These are phyloP conservation scores for Vigna nakashimae DNA, from an alignment of 306 rosid genomes.

Conservation along the genomic window DNA sequence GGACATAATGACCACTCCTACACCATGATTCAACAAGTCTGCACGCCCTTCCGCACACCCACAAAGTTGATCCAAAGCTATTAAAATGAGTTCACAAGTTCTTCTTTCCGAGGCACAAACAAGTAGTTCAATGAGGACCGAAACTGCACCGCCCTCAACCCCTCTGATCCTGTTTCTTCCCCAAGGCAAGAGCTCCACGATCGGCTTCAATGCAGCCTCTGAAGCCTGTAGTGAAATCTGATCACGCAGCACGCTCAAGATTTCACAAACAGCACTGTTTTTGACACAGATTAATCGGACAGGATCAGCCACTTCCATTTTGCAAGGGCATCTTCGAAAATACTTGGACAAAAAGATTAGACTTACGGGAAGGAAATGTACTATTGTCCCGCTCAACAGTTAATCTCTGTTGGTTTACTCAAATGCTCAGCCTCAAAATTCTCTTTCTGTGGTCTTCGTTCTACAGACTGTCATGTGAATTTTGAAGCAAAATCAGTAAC, in stretches of 20 bases:
- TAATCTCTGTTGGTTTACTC: background rate
- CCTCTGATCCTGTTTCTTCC: slow-evolving; percentile 87
- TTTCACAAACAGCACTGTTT: slow-evolving; percentile 46
- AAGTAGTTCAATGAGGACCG: slow-evolving; percentile 61
- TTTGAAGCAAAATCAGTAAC: background rate
- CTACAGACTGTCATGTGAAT: background rate
- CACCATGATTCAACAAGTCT: slow-evolving; percentile 67
- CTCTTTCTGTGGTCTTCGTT: background rate
- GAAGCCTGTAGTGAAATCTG: slow-evolving; percentile 64
- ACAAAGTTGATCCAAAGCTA: slow-evolving; percentile 69
- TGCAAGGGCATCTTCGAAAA: background rate
- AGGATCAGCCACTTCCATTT: slow-evolving; percentile 61
- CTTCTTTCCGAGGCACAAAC: slow-evolving; percentile 51
- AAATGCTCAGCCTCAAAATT: background rate
- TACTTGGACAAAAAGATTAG: background rate
- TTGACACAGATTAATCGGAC: slow-evolving; percentile 49
- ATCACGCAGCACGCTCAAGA: slow-evolving; percentile 52
- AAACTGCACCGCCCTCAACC: slow-evolving; percentile 61
- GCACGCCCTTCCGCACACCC: slow-evolving; percentile 86
- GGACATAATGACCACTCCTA: slow-evolving; percentile 73
- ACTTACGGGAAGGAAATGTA: slow-evolving; percentile 1
- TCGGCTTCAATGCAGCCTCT: slow-evolving; percentile 70
- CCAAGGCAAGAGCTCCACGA: slow-evolving; percentile 76
- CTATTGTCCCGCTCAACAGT: background rate
- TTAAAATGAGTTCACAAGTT: slow-evolving; percentile 58